phyloP scores from a whole-genome alignment of 495 filamentous ascomycete genomes.

The Hypoxylon subgilvum region DNA sequence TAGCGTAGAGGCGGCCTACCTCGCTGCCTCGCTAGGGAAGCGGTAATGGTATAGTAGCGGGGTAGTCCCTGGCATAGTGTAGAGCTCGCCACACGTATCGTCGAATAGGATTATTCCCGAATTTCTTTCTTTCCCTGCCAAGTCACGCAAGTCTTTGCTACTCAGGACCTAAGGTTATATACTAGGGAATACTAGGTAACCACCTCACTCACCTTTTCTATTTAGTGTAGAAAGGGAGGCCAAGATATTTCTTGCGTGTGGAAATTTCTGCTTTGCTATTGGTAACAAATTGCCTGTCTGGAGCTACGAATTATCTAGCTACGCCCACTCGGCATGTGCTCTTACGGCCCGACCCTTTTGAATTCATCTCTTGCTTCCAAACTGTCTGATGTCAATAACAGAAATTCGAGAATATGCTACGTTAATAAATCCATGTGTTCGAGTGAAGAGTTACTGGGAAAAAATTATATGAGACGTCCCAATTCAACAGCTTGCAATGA shows the following conservation, averaged over 20 bases:
- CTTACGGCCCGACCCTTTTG: conserved; percentile 25
- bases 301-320: neutral
- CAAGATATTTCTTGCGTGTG: conserved; percentile 9
- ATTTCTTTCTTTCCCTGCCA: conserved; percentile 3
- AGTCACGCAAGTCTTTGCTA: no score
- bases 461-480: no score
- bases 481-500: no score
- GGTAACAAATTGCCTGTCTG: neutral
- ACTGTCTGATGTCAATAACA: no score
- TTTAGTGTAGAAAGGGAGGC: no score
- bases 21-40: no score
- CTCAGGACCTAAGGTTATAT: no score
- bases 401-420: no score
- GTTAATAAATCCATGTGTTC: no score
- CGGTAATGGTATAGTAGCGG: conserved; percentile 18
- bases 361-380: conserved; percentile 1
- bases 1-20: neutral
- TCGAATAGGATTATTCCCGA: conserved; percentile 19
- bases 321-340: conserved; percentile 13
- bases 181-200: no score
- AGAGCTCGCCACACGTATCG: conserved; percentile 21
- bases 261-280: conserved; percentile 20
- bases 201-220: no score
- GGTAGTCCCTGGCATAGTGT: conserved; percentile 18
- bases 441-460: no score